Evolutionary conservation across 352 stramenopile genomes (phyloP).

Genomic region (Phytopythium sindhum): DNA sequence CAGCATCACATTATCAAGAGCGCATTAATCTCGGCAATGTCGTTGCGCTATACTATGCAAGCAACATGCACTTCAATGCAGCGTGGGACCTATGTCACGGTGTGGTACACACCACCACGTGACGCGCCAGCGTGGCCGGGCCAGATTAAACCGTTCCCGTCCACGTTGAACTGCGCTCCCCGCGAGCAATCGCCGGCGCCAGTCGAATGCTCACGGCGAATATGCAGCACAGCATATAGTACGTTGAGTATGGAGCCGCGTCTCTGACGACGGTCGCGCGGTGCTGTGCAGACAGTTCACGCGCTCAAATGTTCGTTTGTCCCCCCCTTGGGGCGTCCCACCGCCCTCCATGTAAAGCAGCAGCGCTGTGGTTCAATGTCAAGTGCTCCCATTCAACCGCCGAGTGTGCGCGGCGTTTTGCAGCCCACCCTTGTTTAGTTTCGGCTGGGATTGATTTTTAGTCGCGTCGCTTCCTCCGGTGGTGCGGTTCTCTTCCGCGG

Average conservation of each 20-base stretch:
- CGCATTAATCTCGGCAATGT: no score
- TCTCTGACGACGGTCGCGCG: no score
- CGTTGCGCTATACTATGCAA: no score
- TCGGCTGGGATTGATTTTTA: background rate
- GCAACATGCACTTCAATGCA: no score
- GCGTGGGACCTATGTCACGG: no score
- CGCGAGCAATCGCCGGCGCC: background rate
- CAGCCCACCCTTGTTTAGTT: background rate
- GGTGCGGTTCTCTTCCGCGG: background rate
- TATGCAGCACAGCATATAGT: no score
- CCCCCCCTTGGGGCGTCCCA: no score
- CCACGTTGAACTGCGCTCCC: background rate
- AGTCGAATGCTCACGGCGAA: slow-evolving; percentile 6
- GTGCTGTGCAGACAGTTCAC: no score
- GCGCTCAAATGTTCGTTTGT: background rate
- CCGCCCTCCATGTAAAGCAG: no score
- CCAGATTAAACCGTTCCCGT: background rate
- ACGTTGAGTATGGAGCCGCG: background rate
- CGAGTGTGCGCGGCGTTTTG: background rate
- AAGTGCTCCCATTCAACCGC: background rate
- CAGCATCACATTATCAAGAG: background rate
- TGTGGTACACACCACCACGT: background rate
- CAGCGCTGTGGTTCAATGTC: background rate
- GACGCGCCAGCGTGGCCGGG: background rate
- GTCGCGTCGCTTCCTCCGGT: background rate